Evolutionary conservation across 257 asterid species (phyloP), one percentile per base, ranked within the genome.

Genomic region (Penstemon barbatus): DNA sequence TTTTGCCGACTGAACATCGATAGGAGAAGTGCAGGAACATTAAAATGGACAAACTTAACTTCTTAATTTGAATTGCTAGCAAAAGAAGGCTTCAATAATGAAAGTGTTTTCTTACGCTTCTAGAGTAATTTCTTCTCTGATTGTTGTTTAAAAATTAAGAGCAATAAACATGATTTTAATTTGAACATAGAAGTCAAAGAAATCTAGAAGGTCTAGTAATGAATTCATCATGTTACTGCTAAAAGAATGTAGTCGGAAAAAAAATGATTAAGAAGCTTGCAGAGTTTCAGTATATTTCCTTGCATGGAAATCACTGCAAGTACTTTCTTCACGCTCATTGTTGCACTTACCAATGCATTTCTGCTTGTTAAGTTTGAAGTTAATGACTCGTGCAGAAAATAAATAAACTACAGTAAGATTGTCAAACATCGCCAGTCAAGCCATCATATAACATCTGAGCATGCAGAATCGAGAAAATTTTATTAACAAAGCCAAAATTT

Each of bases 21-120:
- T 49, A 64, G 7, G 50, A 15, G 50, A 65, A 44, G 49, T 46
- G 40, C 42, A 49, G n/a, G 44, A 50, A 65, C 46, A 43, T 71
- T 53, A 63, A n/a, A 51, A 53, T 10, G 64, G 57, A 61, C 50
- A 44, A 57, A 41, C 44, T 8, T 13, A 42, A 69, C 25, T 9
- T 12, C 13, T 59, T 19, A 56, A 18, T 38, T 41, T 11, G 19
- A 64, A 25, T 40, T 11, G 7, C 64, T 52, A 57, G 33, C 18
- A 39, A 25, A 56, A 8, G 4, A 9, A 71, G 13, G 33, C 60
- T 6, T 41, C 63, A 7, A 15, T 15, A 15, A 15, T 33, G 11
- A 18, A 52, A 41, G 33, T 54, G 44, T 5, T 60, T 44, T 45
- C 45, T 63, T 48, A 63, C 10, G 57, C 42, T 41, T 42, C 5